A percentile compares a stretch with the other conserved stretches of the same genome.
Conservation (phyloP, 2,329 filamentous ascomycete genomes). For the Aspergillus floridensis region DNA sequence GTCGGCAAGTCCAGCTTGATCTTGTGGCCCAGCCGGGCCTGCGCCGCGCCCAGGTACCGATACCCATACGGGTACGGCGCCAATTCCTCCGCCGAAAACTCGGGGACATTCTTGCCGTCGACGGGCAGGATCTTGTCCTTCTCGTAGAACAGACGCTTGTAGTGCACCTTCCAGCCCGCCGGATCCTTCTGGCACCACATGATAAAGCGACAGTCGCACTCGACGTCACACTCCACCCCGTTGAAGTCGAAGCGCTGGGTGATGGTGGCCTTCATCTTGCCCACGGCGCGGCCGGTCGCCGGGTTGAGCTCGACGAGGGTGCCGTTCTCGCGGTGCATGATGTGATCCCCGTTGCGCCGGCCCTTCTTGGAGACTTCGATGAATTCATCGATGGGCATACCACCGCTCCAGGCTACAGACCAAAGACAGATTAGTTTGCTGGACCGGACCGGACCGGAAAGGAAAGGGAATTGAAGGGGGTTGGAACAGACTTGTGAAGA, state of each 20-base stretch:
- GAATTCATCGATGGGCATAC: conserved; percentile 6
- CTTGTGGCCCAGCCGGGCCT: conserved; percentile 1
- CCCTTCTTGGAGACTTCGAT: conserved; percentile 5
- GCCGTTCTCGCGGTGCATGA: conserved; percentile 7
- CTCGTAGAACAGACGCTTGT: conserved; percentile 6
- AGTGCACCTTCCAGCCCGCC: conserved; percentile 2
- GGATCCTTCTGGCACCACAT: conserved; percentile 7
- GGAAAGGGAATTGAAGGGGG: background rate
- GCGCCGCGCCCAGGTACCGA: conserved; percentile 1
- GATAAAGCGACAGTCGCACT: conserved; percentile 6
- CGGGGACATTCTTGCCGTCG: conserved; percentile 2
- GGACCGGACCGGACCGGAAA: background rate
- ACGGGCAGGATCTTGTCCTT: conserved; percentile 7
- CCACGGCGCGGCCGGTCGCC: background rate
- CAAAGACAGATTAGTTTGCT: background rate
- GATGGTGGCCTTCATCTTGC: conserved; percentile 7
- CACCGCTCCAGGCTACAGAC: background rate
- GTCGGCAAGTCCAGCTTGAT: conserved; percentile 6
- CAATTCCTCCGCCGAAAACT: background rate
- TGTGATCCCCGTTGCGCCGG: conserved; percentile 4
- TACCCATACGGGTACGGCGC: conserved; percentile 7
- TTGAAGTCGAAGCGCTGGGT: background rate
- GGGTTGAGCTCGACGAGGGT: conserved; percentile 2
- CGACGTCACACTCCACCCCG: background rate
- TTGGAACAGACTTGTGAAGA: background rate